Evolutionary conservation across 306 rosid species (phyloP).

Genomic region (Cucurbita ficifolia): DNA sequence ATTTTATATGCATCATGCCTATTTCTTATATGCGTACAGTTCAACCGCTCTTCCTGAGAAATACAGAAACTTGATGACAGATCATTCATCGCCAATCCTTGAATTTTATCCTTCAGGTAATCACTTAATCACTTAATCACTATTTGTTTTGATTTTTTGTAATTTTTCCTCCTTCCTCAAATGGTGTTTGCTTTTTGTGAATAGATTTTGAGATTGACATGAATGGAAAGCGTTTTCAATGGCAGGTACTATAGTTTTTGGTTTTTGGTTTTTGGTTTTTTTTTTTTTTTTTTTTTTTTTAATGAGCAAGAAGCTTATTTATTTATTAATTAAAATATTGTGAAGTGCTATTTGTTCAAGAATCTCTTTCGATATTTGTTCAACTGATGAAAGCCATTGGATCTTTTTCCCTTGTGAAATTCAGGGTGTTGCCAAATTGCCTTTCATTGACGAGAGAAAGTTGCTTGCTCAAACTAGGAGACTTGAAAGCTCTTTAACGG

Average conservation of each 20-base stretch:
- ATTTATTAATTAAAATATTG: not conserved
- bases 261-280: no score
- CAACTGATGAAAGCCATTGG: slow-evolving; percentile 4
- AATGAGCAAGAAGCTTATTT: not conserved
- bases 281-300: no score
- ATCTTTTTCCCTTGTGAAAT: slow-evolving; percentile 10
- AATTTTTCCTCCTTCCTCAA: not conserved
- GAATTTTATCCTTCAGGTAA: slow-evolving; percentile 77
- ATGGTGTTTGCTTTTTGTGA: slow-evolving; percentile 2
- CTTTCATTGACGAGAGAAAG: slow-evolving; percentile 84
- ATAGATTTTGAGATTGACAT: slow-evolving; percentile 93
- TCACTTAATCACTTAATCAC: slow-evolving; percentile 2
- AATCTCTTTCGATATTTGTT: not conserved
- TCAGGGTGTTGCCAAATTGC: slow-evolving; percentile 95
- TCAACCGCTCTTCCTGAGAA: slow-evolving; percentile 79
- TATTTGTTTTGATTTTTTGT: slow-evolving; percentile 7
- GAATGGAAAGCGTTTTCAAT: slow-evolving; percentile 91
- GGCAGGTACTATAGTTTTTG: slow-evolving; percentile 50
- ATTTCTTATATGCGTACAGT: slow-evolving; percentile 33
- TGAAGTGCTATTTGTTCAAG: not conserved
- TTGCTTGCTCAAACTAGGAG: slow-evolving; percentile 60
- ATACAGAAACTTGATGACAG: slow-evolving; percentile 69
- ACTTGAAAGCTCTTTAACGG: slow-evolving; percentile 83
- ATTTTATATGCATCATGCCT: not conserved
- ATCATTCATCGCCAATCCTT: slow-evolving; percentile 65